Percentiles rank a stretch among this genome's conserved stretches.
These are phyloP conservation scores for Blastobotrys terrestris DNA, from an alignment of 805 yeast genomes.

Conservation along the genomic window DNA sequence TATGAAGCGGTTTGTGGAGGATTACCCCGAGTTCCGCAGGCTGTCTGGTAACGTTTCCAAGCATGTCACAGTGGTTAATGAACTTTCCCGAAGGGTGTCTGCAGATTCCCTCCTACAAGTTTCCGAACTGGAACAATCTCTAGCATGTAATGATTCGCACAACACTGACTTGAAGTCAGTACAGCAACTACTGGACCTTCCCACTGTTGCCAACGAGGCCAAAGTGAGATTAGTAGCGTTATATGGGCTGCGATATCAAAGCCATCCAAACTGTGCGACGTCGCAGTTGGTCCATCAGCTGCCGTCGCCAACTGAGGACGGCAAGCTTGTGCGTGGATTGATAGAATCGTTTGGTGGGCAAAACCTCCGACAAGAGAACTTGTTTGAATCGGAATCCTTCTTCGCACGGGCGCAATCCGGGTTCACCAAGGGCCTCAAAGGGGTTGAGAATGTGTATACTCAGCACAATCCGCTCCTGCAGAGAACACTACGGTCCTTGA, in stretches of 20 bases:
- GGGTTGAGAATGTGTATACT: slow-evolving; percentile 62
- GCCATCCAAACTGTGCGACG: slow-evolving; percentile 41
- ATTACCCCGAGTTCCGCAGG: slow-evolving; percentile 89
- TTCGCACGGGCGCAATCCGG: slow-evolving; percentile 38
- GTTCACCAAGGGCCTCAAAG: slow-evolving; percentile 36
- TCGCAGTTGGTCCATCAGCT: slow-evolving; percentile 20
- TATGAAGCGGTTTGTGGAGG: slow-evolving; percentile 84
- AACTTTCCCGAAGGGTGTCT: slow-evolving; percentile 70
- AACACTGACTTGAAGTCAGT: slow-evolving; percentile 50
- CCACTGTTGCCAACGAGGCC: slow-evolving; percentile 40
- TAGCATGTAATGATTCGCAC: slow-evolving; percentile 62
- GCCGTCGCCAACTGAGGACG: slow-evolving; percentile 4
- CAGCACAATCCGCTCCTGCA: slow-evolving; percentile 81
- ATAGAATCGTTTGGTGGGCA: slow-evolving; percentile 39
- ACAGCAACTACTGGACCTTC: slow-evolving; percentile 44
- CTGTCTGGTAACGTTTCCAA: slow-evolving; percentile 83
- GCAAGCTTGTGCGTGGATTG: slow-evolving; percentile 32
- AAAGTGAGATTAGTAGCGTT: slow-evolving; percentile 70
- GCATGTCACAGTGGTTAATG: slow-evolving; percentile 86
- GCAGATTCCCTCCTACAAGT: slow-evolving; percentile 64
- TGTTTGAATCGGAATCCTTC: slow-evolving; percentile 34
- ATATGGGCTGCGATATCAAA: slow-evolving; percentile 67
- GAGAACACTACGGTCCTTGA: slow-evolving; percentile 36
- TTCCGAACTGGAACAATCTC: slow-evolving; percentile 83
- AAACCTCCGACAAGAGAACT: slow-evolving; percentile 38